A percentile compares a stretch with the other conserved stretches of the same genome.
phyloP scores from a whole-genome alignment of 2,329 filamentous ascomycete species.

The Ceratocystis albifundus region DNA sequence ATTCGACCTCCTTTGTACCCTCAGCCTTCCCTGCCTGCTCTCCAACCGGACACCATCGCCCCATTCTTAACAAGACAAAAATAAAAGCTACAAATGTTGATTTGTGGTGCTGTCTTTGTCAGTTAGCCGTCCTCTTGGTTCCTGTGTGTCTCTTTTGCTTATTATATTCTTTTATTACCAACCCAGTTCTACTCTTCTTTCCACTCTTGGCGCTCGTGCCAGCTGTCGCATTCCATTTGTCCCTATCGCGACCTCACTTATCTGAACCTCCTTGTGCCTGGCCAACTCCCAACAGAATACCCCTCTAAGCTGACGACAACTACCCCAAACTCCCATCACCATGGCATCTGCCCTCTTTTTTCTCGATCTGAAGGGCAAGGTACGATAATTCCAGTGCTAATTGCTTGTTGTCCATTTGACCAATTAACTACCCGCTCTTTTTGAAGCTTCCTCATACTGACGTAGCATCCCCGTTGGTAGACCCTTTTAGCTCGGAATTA shows the following conservation, averaged over 20 bases:
- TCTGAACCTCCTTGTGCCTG: neutral
- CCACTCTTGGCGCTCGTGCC: constrained; percentile 12
- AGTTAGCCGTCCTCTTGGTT: constrained; percentile 4
- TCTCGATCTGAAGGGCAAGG: constrained; percentile 99
- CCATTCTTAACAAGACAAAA: constrained; percentile 1
- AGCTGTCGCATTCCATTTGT: constrained; percentile 20
- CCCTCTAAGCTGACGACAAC: constrained; percentile 5
- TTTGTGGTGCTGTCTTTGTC: constrained; percentile 5
- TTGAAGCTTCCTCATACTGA: constrained; percentile 6
- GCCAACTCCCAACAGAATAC: constrained; percentile 1
- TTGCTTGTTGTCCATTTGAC: neutral
- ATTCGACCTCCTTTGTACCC: constrained; percentile 1
- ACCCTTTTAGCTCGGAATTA: constrained; percentile 98
- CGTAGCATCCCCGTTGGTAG: constrained; percentile 37
- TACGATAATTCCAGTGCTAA: constrained; percentile 31
- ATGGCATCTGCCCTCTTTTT: constrained; percentile 99
- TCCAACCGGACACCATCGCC: constrained; percentile 21
- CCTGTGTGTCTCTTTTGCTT: constrained; percentile 13
- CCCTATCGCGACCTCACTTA: constrained; percentile 13
- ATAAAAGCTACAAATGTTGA: constrained; percentile 4
- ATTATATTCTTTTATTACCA: neutral
- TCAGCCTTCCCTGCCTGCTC: constrained; percentile 19
- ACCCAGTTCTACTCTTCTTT: neutral
- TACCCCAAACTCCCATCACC: neutral
- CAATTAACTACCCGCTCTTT: neutral